These are phyloP conservation scores for Lathyrus aphaca DNA, from an alignment of 306 rosid genomes.

Conservation along the genomic window DNA sequence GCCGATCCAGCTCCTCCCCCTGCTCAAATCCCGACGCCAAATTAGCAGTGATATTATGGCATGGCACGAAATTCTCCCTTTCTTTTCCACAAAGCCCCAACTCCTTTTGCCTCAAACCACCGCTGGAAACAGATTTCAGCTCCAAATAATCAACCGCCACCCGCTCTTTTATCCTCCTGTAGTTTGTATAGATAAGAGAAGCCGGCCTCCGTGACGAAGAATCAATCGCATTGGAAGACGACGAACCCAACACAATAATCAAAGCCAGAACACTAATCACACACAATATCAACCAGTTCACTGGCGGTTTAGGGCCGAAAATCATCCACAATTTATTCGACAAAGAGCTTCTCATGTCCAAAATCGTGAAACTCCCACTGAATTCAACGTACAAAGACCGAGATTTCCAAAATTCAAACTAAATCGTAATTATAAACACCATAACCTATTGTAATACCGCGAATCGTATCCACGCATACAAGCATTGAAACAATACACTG, in stretches of 20 bases:
- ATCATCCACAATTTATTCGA: constrained; percentile 63
- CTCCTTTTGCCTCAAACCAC: constrained; percentile 64
- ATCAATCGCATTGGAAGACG: constrained; percentile 66
- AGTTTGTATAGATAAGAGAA: constrained; percentile 68
- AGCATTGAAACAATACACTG: constrained; percentile 54
- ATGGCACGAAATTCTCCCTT: constrained; percentile 87
- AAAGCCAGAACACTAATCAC: constrained; percentile 70
- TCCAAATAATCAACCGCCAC: constrained; percentile 83
- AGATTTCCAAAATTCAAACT: constrained; percentile 40
- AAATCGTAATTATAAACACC: constrained; percentile 43
- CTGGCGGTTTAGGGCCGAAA: constrained; percentile 73
- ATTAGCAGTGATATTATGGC: constrained; percentile 82
- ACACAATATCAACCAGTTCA: constrained; percentile 75
- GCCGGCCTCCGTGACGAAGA: constrained; percentile 46
- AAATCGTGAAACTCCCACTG: constrained; percentile 44
- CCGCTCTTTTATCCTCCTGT: constrained; percentile 92
- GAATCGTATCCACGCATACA: constrained; percentile 46
- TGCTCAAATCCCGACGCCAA: constrained; percentile 67
- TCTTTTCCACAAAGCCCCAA: constrained; percentile 82
- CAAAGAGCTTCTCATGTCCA: constrained; percentile 95
- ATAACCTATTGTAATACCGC: constrained; percentile 50
- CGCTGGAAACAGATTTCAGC: constrained; percentile 70
- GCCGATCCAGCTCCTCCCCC: constrained; percentile 94
- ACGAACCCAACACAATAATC: constrained; percentile 68
- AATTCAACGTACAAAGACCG: constrained; percentile 2